Evolutionary conservation across 176 grass and related monocot species (phyloP).

Genomic region (Chrysopogon serrulatus): DNA sequence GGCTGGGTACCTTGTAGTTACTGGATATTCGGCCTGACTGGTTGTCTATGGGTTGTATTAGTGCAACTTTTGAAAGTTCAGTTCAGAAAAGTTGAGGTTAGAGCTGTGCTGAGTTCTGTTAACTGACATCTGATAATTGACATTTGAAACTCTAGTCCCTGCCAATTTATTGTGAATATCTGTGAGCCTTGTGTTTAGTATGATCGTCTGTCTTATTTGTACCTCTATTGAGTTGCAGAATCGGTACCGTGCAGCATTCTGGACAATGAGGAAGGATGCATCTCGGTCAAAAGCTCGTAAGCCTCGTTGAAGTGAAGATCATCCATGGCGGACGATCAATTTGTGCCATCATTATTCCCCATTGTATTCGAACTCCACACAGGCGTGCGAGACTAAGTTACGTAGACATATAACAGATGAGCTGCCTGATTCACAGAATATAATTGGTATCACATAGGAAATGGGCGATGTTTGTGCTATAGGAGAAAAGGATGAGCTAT

Average conservation of each 20-base stretch:
- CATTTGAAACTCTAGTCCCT: neutral
- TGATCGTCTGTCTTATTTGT: constrained; percentile 8
- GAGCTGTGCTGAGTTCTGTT: neutral
- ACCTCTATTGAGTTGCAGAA: constrained; percentile 54
- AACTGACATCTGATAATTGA: constrained; percentile 6
- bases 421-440: neutral
- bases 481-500: neutral
- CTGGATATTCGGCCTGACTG: neutral
- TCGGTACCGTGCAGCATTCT: constrained; percentile 67
- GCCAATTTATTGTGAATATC: constrained; percentile 9
- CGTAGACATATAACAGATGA: neutral
- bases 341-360: neutral
- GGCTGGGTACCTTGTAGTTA: neutral
- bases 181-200: neutral
- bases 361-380: neutral
- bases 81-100: neutral
- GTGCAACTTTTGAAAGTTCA: neutral
- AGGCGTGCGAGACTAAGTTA: neutral
- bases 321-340: neutral
- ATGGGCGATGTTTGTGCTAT: neutral
- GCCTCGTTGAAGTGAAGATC: neutral
- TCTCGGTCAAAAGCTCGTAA: constrained; percentile 35
- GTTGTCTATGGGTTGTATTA: neutral
- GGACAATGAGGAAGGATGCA: constrained; percentile 78
- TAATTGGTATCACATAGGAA: neutral